These are phyloP conservation scores for Ormosia semicastrata DNA, from an alignment of 306 rosid genomes.

Conservation along the genomic window DNA sequence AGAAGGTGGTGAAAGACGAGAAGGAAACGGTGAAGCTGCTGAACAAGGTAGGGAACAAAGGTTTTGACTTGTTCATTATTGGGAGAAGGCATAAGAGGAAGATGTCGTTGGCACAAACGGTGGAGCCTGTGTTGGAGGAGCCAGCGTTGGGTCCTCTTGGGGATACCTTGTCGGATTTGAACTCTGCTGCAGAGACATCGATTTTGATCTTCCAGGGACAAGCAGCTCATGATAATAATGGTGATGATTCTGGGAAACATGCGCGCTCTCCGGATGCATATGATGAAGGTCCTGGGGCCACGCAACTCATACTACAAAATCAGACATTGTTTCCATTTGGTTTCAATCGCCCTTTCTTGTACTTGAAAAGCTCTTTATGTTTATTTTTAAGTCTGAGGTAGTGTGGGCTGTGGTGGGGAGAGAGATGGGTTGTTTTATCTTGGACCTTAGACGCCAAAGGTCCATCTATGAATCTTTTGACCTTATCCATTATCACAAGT, in stretches of 20 bases:
- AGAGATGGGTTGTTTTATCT: no score
- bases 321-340: not conserved
- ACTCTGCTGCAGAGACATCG: constrained; percentile 37
- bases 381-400: no score
- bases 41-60: constrained; percentile 33
- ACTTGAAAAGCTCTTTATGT: no score
- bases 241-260: not conserved
- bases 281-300: no score
- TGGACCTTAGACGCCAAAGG: no score
- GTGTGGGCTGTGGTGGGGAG: no score
- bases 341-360: no score
- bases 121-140: constrained; percentile 41
- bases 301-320: no score
- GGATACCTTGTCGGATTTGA: constrained; percentile 42
- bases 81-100: constrained; percentile 48
- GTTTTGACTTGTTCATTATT: constrained; percentile 31
- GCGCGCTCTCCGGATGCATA: not conserved
- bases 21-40: constrained; percentile 30
- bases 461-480: no score
- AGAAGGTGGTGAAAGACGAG: constrained; percentile 39
- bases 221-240: not conserved
- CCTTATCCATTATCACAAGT: no score
- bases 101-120: constrained; percentile 45
- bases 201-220: constrained; percentile 37
- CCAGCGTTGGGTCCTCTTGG: constrained; percentile 49